Evolutionary conservation across 202 grass and related monocot genomes (phyloP).

Genomic region (Schoenoplectus tabernaemontani): DNA sequence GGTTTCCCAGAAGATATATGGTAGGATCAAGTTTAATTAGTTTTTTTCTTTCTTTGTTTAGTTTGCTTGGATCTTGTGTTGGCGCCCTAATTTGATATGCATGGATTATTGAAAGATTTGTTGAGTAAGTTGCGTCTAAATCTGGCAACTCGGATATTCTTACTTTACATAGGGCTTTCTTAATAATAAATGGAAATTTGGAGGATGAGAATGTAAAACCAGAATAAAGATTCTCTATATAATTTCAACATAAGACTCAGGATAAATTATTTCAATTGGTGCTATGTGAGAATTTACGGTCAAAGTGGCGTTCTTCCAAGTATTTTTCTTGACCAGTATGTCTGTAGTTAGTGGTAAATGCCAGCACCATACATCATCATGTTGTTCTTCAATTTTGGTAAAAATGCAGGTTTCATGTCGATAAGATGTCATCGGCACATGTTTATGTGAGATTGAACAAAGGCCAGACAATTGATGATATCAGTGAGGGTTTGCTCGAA

Average conservation of each 20-base stretch:
- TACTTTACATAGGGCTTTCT: background rate
- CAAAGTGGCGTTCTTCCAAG: background rate
- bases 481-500: conserved; percentile 89
- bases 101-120: background rate
- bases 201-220: background rate
- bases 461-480: conserved; percentile 92
- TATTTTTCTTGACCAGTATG: background rate
- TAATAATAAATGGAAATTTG: background rate
- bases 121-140: background rate
- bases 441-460: conserved; percentile 97
- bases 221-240: background rate
- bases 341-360: too few relatives aligned
- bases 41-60: background rate
- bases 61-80: background rate
- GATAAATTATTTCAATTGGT: background rate
- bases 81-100: too few relatives aligned
- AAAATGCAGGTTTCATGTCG: conserved; percentile 82
- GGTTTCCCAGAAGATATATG: conserved; percentile 95
- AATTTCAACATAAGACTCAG: background rate
- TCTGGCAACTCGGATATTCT: background rate
- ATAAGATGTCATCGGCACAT: conserved; percentile 99
- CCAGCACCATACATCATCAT: background rate
- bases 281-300: background rate
- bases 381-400: background rate
- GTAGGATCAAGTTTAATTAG: conserved; percentile 25